phyloP scores from a whole-genome alignment of 208 protist genomes.

The Leptomonas pyrrhocoris region DNA sequence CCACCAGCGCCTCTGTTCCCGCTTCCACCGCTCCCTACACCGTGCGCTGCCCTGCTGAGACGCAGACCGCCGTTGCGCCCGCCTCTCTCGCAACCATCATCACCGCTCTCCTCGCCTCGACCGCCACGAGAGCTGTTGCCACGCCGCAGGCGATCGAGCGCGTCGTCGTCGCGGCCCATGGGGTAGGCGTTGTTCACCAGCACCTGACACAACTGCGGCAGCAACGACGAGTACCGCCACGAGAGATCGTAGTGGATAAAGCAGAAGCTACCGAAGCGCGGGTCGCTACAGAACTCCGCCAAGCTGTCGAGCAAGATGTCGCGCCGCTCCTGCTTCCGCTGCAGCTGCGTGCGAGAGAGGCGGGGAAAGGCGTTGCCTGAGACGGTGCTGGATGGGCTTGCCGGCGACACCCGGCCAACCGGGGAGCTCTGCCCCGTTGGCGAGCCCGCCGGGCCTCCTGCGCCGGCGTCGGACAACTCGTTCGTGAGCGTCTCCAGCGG shows the following conservation, averaged over 20 bases:
- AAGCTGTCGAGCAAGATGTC: conserved; percentile 90
- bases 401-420: neutral
- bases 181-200: conserved; percentile 51
- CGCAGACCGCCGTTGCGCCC: conserved; percentile 1
- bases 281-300: conserved; percentile 78
- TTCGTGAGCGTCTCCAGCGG: conserved; percentile 65
- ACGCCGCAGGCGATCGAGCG: neutral
- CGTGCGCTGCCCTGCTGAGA: neutral
- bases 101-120: neutral
- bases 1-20: conserved; percentile 4
- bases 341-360: conserved; percentile 23
- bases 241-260: conserved; percentile 90
- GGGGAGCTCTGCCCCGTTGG: conserved; percentile 13
- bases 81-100: neutral
- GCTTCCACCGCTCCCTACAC: conserved; percentile 3
- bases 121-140: neutral
- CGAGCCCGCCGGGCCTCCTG: neutral
- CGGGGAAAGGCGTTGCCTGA: conserved; percentile 19
- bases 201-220: conserved; percentile 67
- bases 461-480: conserved; percentile 32
- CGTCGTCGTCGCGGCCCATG: conserved; percentile 5
- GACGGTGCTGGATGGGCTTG: conserved; percentile 17
- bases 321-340: conserved; percentile 62
- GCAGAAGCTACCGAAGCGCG: conserved; percentile 74
- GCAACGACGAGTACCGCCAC: conserved; percentile 62